phyloP scores from a whole-genome alignment of 2,329 filamentous ascomycete genomes.

The Hymenoscyphus occultus region DNA sequence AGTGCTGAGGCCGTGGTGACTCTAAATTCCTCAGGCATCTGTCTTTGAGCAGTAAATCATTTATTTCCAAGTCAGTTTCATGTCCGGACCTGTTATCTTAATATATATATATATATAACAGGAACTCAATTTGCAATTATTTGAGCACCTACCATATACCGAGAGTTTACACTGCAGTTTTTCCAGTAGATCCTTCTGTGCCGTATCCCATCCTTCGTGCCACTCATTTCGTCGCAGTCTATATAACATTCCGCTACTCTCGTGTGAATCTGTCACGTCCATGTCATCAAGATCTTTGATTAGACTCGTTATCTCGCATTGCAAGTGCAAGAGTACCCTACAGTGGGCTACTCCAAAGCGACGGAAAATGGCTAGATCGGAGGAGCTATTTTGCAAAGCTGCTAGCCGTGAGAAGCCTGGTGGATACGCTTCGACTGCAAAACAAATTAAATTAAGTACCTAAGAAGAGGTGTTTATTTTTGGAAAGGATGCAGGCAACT shows the following conservation, averaged over 20 bases:
- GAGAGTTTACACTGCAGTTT: not conserved
- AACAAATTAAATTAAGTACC: too few species aligned
- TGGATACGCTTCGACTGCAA: not conserved
- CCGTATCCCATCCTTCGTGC: not conserved
- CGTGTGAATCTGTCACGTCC: not conserved
- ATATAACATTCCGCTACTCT: not conserved
- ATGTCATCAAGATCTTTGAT: not conserved
- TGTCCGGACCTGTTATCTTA: not conserved
- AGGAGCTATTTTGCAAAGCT: not conserved
- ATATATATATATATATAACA: too few species aligned
- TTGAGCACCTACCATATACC: not conserved
- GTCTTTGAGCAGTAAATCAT: not conserved
- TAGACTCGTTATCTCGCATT: slow-evolving; percentile 2
- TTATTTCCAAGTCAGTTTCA: not conserved
- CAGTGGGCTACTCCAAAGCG: not conserved
- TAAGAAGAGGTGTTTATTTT: too few species aligned
- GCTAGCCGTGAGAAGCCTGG: not conserved
- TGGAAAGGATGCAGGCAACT: too few species aligned
- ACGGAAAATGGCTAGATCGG: not conserved
- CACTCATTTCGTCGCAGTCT: not conserved
- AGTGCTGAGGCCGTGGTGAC: not conserved
- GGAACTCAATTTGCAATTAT: not conserved
- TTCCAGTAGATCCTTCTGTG: not conserved
- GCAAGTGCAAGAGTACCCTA: not conserved
- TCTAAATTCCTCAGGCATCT: not conserved